Base-by-base conservation (phyloP, 2,329 filamentous ascomycete genomes). In the Xylariales sp. region DNA sequence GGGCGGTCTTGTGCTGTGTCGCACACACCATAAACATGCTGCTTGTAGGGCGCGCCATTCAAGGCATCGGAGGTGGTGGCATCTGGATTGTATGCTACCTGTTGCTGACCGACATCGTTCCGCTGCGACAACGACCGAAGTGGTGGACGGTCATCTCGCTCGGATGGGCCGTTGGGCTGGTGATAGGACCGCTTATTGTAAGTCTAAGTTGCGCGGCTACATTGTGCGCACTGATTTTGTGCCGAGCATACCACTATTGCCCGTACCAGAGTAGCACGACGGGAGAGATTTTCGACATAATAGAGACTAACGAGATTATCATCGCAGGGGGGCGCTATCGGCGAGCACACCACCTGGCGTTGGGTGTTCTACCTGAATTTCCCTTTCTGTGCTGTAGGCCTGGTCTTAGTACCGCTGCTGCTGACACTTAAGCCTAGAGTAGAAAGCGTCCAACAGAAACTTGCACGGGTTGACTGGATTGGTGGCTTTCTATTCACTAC, bases 51-150 rank as follows among this genome's bases (percentile, higher is more conserved):
- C 50, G 56, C 37, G 48, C 20, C 1, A 32, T 77, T 4, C 72
- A 78, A 42, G 74, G 74, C 2, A 31, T 52, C 13, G 51, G 50
- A 0, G 42, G 29, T 23, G 43, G 43, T 6, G 50, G 50, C 5
- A 43, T 48, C 25, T 31, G 33, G 33, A 41, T 49, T 17, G 38
- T 56, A 32, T 40, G 31, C 16, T 46, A 53, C 29, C 44, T 51
- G 17, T 37, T 56, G 27, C 41, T 54, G 14, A 68, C 61, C 34
- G 74, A 77, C 42, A 48, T 76, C 4, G 61, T 75, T 0, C 68
- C 72, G 0, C 48, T 77, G 8, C 53, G 63, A 2, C 57, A 72
- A 41, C 53, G 72, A 37, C 63, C 65, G 4, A 61, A 60, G 6
- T 72, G 34, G 50, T 64, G 30, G 37, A 25, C 37, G 5, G 29